phyloP scores from a whole-genome alignment of 495 filamentous ascomycete species.

The Usnea hakonensis region DNA sequence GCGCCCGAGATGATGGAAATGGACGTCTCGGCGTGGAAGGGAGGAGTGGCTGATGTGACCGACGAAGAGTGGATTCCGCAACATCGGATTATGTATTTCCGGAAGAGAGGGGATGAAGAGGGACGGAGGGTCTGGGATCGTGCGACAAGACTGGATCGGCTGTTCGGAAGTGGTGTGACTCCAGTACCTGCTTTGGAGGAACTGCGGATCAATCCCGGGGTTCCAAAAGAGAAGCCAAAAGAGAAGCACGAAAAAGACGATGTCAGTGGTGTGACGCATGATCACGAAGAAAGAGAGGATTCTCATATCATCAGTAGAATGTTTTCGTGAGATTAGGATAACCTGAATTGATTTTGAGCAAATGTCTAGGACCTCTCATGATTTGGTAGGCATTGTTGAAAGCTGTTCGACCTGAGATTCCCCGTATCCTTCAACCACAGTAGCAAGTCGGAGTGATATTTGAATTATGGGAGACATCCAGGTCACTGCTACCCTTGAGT shows the following conservation, averaged over 20 bases:
- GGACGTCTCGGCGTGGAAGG: slow-evolving; percentile 58
- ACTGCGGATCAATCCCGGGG: no score
- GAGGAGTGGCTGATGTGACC: slow-evolving; percentile 60
- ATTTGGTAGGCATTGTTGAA: background rate
- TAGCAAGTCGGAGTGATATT: no score
- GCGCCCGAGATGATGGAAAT: slow-evolving; percentile 45
- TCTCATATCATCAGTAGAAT: background rate
- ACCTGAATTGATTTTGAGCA: background rate
- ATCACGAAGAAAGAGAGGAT: background rate
- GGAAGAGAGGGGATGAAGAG: slow-evolving; percentile 36
- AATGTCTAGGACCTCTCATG: background rate
- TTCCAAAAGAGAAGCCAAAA: no score
- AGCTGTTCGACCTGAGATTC: no score
- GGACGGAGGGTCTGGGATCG: slow-evolving; percentile 51
- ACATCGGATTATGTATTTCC: slow-evolving; percentile 70
- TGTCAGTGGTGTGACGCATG: background rate
- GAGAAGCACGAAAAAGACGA: background rate
- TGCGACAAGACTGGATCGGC: slow-evolving; percentile 44
- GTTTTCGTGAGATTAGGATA: background rate
- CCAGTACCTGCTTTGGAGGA: background rate
- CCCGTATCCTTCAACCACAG: background rate
- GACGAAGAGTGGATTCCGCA: slow-evolving; percentile 82
- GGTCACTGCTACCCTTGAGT: background rate
- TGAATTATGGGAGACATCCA: no score
- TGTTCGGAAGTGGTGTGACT: slow-evolving; percentile 50